Percentiles rank a stretch among this genome's conserved stretches.
phyloP scores from a whole-genome alignment of 192 early-diverging fungal genomes.

The Coemansia sp. region DNA sequence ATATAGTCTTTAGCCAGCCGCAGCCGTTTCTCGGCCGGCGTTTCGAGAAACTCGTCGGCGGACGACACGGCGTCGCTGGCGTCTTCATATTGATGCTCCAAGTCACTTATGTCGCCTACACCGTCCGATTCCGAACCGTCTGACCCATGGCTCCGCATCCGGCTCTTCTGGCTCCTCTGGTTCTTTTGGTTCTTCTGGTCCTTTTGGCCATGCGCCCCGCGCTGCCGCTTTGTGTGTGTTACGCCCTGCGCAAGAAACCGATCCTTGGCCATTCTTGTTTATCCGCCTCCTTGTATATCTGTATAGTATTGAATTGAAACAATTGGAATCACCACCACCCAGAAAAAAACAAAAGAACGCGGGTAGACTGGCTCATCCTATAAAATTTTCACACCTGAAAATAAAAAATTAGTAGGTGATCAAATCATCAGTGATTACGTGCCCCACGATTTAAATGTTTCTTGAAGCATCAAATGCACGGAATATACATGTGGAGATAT shows the following conservation, averaged over 20 bases:
- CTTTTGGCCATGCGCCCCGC: conserved; percentile 1
- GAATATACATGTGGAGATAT: no score
- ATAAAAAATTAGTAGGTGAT: not conserved
- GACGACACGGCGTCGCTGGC: conserved; percentile 19
- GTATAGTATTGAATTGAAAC: not conserved
- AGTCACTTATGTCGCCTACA: conserved; percentile 31
- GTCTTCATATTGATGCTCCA: conserved; percentile 32
- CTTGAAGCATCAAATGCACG: no score
- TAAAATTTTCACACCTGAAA: not conserved
- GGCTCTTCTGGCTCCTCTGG: not conserved
- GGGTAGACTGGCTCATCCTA: not conserved
- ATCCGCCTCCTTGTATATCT: not conserved
- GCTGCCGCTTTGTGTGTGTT: conserved; percentile 38
- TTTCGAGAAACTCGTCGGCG: conserved; percentile 72
- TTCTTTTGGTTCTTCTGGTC: not conserved
- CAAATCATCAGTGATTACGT: not conserved
- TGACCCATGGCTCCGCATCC: not conserved
- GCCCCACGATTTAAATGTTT: no score
- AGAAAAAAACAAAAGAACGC: conserved; percentile 1
- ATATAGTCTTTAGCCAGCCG: conserved; percentile 94
- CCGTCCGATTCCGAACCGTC: conserved; percentile 10
- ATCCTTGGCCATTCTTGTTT: conserved; percentile 34
- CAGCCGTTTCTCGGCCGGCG: conserved; percentile 89
- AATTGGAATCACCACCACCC: not conserved
- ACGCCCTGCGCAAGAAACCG: conserved; percentile 48